phyloP scores from a whole-genome alignment of 2,329 filamentous ascomycete species.

The Parascedosporium putredinis region DNA sequence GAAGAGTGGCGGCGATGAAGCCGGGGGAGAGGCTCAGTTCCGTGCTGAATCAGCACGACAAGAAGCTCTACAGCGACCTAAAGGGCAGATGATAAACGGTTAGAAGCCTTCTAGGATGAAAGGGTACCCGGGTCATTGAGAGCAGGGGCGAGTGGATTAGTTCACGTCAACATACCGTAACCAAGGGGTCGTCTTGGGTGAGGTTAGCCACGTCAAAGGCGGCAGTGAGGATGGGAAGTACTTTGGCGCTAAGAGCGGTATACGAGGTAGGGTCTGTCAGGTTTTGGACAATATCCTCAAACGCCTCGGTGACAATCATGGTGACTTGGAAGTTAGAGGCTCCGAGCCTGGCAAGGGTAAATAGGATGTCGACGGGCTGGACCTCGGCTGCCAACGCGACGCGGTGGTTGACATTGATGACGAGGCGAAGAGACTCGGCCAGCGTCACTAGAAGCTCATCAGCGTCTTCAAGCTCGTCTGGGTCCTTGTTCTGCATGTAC shows the following conservation, averaged over 20 bases:
- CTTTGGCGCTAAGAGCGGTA: slow-evolving; percentile 69
- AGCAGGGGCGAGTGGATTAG: too few relatives aligned
- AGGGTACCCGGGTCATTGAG: too few relatives aligned
- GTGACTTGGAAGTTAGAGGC: slow-evolving; percentile 86
- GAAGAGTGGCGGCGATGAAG: slow-evolving; percentile 76
- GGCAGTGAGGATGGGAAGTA: slow-evolving; percentile 76
- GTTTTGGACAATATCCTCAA: slow-evolving; percentile 72
- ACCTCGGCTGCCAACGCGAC: slow-evolving; percentile 63
- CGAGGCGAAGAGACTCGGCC: slow-evolving; percentile 73
- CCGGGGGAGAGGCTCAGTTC: slow-evolving; percentile 75
- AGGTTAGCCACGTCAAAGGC: slow-evolving; percentile 82
- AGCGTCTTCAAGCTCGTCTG: slow-evolving; percentile 73
- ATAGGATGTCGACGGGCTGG: slow-evolving; percentile 71
- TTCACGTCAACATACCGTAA: slow-evolving; percentile 54
- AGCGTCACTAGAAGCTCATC: slow-evolving; percentile 89
- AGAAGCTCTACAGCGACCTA: slow-evolving; percentile 76
- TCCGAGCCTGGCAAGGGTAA: slow-evolving; percentile 79
- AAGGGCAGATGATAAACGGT: background rate
- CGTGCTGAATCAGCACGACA: slow-evolving; percentile 69
- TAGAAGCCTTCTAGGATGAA: too few relatives aligned
- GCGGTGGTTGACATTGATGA: slow-evolving; percentile 67
- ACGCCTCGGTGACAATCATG: slow-evolving; percentile 77
- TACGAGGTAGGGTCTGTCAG: slow-evolving; percentile 63
- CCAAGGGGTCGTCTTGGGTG: slow-evolving; percentile 74
- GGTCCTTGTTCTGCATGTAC: slow-evolving; percentile 71